Base-by-base conservation (phyloP, 176 grass and related monocot species). In the Carex kokanica region DNA sequence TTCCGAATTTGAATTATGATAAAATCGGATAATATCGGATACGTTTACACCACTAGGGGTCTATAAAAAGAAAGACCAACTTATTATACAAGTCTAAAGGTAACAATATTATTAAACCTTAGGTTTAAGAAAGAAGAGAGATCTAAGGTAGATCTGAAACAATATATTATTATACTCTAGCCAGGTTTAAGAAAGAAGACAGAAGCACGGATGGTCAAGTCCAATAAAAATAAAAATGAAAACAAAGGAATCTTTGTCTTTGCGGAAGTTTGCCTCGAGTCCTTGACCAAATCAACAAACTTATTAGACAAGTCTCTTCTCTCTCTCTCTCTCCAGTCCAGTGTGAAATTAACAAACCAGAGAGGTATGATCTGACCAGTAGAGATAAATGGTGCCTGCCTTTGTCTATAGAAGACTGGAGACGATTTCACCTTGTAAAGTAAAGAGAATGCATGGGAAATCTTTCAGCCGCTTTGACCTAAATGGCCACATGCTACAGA, bases 381-480 rank as follows among this genome's bases (percentile, higher is more conserved):
- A 31, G 31, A 36, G 0, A 14, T 0, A 47, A 25, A 52, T 52
- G 20, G 70, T 74, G 43, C 3, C 45, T 51, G 9, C 70, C 45
- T 74, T 74, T 8, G 8, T 24, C 7, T 15, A 12, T 25, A 77
- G 13, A 77, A n/a, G n/a, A n/a, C 45, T 77, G 72, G 72, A 77
- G 72, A 77, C 4, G 47, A 77, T 24, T 15, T 54, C 47, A 77
- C 13, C 24, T 16, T n/a, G n/a, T n/a, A n/a, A n/a, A 6, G 3
- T 74, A 31, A 77, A 77, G 23, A 55, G 45, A 54, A 67, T 62
- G 12, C 51, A 82, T 82, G 80, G 56, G 61, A 82, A 82, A 64
- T 25, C 21, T 45, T 82, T 82, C 40, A 64, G 38, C 80, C 40
- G 61, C 80, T 82, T 82, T 67, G 80, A 67, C 61, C 80, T 82